Percentiles rank a stretch among this genome's conserved stretches.
phyloP scores from a whole-genome alignment of 2,329 filamentous ascomycete species.

The Madurella fahalii region DNA sequence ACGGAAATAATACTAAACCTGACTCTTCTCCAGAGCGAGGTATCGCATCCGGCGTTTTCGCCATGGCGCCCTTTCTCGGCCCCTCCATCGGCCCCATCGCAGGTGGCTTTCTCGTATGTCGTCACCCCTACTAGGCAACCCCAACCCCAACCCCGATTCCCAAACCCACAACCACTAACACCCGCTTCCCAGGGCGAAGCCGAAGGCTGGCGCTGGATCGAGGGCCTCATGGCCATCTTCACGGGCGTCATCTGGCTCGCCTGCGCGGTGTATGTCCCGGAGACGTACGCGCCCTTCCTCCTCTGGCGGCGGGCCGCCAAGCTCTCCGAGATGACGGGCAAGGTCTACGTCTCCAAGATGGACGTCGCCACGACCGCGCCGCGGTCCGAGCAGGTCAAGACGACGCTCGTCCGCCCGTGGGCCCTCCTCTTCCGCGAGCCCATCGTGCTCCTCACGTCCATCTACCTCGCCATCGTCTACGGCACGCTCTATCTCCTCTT shows the following conservation, averaged over 20 bases:
- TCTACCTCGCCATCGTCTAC: conserved; percentile 63
- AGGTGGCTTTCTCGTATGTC: conserved; percentile 54
- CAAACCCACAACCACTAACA: conserved; percentile 1
- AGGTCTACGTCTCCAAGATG: conserved; percentile 51
- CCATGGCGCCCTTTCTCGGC: conserved; percentile 62
- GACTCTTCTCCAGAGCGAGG: conserved; percentile 47
- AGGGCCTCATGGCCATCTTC: conserved; percentile 61
- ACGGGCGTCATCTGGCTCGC: conserved; percentile 57
- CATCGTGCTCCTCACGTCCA: conserved; percentile 60
- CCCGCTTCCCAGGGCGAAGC: conserved; percentile 41
- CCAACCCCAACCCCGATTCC: too few relatives aligned
- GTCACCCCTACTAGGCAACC: neutral
- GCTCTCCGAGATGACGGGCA: conserved; percentile 50
- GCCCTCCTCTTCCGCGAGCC: conserved; percentile 66
- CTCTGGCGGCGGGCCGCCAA: conserved; percentile 50
- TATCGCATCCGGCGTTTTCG: conserved; percentile 59
- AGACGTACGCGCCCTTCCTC: conserved; percentile 58
- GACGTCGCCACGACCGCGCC: conserved; percentile 34
- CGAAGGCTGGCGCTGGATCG: conserved; percentile 67
- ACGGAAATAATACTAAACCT: neutral
- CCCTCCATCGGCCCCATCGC: conserved; percentile 61
- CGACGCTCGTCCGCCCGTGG: conserved; percentile 61
- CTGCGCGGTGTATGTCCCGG: conserved; percentile 49
- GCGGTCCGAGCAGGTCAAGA: conserved; percentile 47
- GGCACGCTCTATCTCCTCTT: conserved; percentile 58